These are phyloP conservation scores for Millerozyma acaciae DNA, from an alignment of 805 yeast species.

Conservation along the genomic window DNA sequence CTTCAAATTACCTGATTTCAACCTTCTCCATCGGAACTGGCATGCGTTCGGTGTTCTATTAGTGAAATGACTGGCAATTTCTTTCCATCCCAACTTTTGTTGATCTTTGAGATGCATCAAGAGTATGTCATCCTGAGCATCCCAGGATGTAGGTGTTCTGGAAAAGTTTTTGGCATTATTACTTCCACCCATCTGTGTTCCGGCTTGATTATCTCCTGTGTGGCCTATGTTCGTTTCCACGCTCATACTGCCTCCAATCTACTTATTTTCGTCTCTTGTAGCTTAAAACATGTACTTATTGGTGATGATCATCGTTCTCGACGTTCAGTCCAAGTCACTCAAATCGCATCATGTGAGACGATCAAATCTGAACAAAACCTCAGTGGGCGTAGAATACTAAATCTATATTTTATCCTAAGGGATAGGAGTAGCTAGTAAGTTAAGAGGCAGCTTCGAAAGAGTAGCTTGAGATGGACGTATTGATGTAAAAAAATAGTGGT, in stretches of 20 bases:
- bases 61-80: constrained; percentile 40
- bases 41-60: constrained; percentile 47
- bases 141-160: constrained; percentile 47
- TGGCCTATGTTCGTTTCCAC: neutral
- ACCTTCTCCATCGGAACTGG: constrained; percentile 45
- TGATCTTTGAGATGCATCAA: constrained; percentile 44
- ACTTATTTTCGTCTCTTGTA: too few relatives aligned
- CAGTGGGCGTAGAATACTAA: neutral
- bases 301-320: constrained; percentile 18
- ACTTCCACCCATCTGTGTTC: neutral
- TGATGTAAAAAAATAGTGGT: too few relatives aligned
- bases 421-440: too few relatives aligned
- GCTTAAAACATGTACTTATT: too few relatives aligned
- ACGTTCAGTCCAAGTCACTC: constrained; percentile 7
- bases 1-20: constrained; percentile 41
- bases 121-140: constrained; percentile 43
- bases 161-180: constrained; percentile 22
- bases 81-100: constrained; percentile 47
- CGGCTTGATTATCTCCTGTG: neutral
- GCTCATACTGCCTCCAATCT: neutral
- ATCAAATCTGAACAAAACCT: neutral
- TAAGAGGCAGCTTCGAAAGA: too few relatives aligned
- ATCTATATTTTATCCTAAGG: too few relatives aligned
- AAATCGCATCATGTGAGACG: constrained; percentile 6
- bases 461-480: too few relatives aligned